Evolutionary conservation across 495 filamentous ascomycete species (phyloP), one percentile per base, ranked within the genome.

Genomic region (Podospora pseudocomata): DNA sequence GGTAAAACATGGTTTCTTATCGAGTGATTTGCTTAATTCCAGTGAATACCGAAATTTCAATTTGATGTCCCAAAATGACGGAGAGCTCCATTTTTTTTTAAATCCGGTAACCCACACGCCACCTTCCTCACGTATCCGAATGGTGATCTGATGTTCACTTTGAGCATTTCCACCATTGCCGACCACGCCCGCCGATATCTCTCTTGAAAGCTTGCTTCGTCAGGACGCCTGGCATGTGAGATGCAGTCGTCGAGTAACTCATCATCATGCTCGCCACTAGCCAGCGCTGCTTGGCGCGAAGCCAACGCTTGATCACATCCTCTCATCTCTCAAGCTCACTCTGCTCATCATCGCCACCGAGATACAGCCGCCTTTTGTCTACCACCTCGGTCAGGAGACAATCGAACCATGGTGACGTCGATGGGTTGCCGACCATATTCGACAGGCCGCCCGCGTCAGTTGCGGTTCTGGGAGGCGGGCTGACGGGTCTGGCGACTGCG

Each of bases 401-500:
- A 49, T 39, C 3, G 11, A 11, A 39, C 34, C 23, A 23, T 32
- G 15, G 2, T 49, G 9, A 13, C 7, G 39, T 49, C 13, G 9
- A 49, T 2, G 39, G 7, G n/a, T 5, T 15, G 15, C 27, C 65
- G 65, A 64, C 57, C 32, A 44, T 72, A 68, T 54, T 53, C 64
- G 19, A n/a, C 49, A 65, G 58, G 15, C 28, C 70, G 2, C 67
- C 65, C 13, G 54, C 32, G 2, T 34, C 86, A 71, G 86, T 91
- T 69, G 93, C 91, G 53, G 84, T 97, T 19, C 78, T 97, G 16
- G 95, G 96, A 49, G 94, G 88, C 65, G 96, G 96, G 63, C 91
- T 99, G 73, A 95, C 94, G 18, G 96, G 96, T 49, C 86, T 99
- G 63, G 86, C 91, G 30, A 84, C 87, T 44, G 94, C 94, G 20